Base-by-base conservation (phyloP, 1,284 basidiomycete species). In the Cryptococcus floricola region DNA sequence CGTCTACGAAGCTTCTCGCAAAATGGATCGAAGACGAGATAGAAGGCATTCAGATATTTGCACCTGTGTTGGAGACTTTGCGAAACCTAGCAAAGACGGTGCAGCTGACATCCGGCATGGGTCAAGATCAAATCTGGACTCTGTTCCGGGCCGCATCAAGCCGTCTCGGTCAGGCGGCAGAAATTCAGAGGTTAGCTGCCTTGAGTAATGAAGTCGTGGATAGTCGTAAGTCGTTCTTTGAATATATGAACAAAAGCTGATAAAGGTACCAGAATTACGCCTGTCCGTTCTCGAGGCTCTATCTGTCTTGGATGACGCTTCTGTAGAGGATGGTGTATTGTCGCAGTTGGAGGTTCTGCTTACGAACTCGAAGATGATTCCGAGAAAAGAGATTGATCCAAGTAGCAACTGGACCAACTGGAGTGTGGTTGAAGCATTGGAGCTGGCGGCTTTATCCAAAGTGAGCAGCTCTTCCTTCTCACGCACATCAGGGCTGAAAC, bases 71-170 rank as follows among this genome's bases (percentile, higher is more conserved):
- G 13, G 47, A 61, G 6, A 38, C 49, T 12, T 23, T 69, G 5
- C 41, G 42, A 18, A 44, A 47, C 7, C 65, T 78, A 7, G 66
- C 66, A 1, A 63, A 68, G 44, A 64, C 73, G 2, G 68, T 76
- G 16, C 60, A 61, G n/a, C 53, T 78, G 57, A 74, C 70, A 4
- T 62, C 68, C 12, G 78, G 80, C 42, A 61, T 75, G 16, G 76
- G 76, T 8, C 77, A 80, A 66, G 61, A 72, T 3, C 62, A 72
- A 19, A 68, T 80, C 14, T 80, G 79, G 79, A 82, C 58, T 3
- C 56, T 72, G 8, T 74, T 75, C 65, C 60, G 73, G 23, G 54
- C 66, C 12, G 59, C 50, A 14, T 34, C 34, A 52, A 14, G 44
- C 42, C 6, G 52, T 5, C 7, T n/a, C 12, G 8, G 19, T 4